Evolutionary conservation across 1,284 basidiomycete genomes (phyloP).

Genomic region (Cronartium ribicola): DNA sequence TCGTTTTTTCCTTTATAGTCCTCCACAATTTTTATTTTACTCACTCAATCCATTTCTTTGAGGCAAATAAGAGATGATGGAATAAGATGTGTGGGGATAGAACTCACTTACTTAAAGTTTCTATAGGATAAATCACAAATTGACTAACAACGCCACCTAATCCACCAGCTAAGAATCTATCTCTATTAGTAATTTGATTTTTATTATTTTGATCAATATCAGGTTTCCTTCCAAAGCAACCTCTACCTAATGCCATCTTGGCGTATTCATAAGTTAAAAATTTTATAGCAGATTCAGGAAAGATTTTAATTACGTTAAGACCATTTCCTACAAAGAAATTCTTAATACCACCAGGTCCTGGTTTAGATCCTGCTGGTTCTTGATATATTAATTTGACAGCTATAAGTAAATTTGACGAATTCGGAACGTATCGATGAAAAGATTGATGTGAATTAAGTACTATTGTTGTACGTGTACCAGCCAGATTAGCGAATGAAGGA

Average conservation of each 20-base stretch:
- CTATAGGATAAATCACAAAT: constrained; percentile 85
- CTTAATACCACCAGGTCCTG: constrained; percentile 64
- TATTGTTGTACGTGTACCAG: constrained; percentile 40
- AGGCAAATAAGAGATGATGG: background rate
- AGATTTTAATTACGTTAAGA: constrained; percentile 76
- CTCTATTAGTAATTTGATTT: constrained; percentile 81
- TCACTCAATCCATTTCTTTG: background rate
- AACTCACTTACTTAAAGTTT: constrained; percentile 65
- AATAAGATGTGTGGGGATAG: constrained; percentile 43
- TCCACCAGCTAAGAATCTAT: constrained; percentile 90
- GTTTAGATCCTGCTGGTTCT: constrained; percentile 52
- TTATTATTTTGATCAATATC: constrained; percentile 85
- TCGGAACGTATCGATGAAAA: constrained; percentile 49
- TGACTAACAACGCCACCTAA: constrained; percentile 92
- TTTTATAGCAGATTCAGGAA: constrained; percentile 97
- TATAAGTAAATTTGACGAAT: constrained; percentile 64
- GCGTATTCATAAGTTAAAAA: constrained; percentile 90
- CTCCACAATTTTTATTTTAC: no score
- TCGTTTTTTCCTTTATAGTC: no score
- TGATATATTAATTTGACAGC: constrained; percentile 75
- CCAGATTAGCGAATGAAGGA: constrained; percentile 42
- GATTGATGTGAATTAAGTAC: background rate
- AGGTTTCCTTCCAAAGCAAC: constrained; percentile 54
- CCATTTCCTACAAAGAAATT: constrained; percentile 83
- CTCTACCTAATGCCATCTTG: constrained; percentile 57